Evolutionary conservation across 202 grass and related monocot species (phyloP).

Genomic region (Saccharum hybrid): DNA sequence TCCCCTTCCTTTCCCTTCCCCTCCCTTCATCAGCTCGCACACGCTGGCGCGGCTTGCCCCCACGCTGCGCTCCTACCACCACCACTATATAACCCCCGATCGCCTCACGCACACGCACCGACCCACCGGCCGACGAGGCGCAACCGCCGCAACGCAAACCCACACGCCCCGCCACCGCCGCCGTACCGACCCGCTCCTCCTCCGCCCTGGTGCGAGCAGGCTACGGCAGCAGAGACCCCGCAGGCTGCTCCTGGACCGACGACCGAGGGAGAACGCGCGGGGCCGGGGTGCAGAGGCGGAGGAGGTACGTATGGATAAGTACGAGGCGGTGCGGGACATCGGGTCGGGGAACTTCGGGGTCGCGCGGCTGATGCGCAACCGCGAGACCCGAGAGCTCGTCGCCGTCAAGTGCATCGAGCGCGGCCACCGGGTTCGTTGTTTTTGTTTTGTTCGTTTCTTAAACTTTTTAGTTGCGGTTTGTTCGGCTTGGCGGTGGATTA

Average conservation of each 20-base stretch:
- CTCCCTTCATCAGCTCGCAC: neutral
- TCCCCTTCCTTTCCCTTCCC: neutral
- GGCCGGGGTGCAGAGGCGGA: neutral
- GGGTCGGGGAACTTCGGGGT: slow-evolving; percentile 98
- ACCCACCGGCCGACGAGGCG: slow-evolving; percentile 36
- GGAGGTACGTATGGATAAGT: slow-evolving; percentile 70
- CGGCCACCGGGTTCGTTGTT: slow-evolving; percentile 63
- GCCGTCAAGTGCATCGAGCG: slow-evolving; percentile 96
- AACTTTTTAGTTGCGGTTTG: slow-evolving; percentile 1
- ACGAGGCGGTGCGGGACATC: slow-evolving; percentile 92
- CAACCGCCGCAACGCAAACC: slow-evolving; percentile 25
- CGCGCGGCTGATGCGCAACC: slow-evolving; percentile 87
- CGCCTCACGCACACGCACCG: slow-evolving; percentile 44
- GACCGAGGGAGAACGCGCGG: neutral
- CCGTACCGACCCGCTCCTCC: slow-evolving; percentile 3
- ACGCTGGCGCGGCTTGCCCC: slow-evolving; percentile 26
- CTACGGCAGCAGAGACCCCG: neutral
- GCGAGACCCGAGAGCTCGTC: slow-evolving; percentile 88
- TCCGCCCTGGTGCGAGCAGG: neutral
- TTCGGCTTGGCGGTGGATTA: slow-evolving; percentile 5
- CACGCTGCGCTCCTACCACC: slow-evolving; percentile 18
- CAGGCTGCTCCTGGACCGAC: neutral
- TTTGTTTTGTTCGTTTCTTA: neutral
- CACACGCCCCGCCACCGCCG: slow-evolving; percentile 12
- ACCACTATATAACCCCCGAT: slow-evolving; percentile 45